A percentile compares a stretch with the other conserved stretches of the same genome.
phyloP scores from a whole-genome alignment of 805 yeast species.

The Saturnispora saitoi region DNA sequence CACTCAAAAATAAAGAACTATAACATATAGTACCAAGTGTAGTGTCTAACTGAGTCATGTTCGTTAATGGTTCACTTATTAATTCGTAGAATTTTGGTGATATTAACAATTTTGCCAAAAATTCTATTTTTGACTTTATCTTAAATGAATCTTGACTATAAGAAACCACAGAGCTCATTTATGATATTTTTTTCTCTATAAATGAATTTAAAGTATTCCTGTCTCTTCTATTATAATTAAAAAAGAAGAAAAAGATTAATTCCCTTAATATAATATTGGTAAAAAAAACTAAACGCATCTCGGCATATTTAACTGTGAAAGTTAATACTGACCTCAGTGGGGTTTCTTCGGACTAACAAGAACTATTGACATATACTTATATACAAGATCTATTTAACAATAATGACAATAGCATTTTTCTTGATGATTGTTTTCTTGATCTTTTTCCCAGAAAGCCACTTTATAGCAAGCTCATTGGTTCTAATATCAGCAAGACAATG shows the following conservation, averaged over 20 bases:
- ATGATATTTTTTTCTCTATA: too few species aligned
- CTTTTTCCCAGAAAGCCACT: constrained; percentile 34
- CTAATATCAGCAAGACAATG: constrained; percentile 31
- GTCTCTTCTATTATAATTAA: too few species aligned
- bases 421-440: constrained; percentile 51
- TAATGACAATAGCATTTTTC: constrained; percentile 21
- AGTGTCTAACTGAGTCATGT: constrained; percentile 24
- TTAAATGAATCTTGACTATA: neutral
- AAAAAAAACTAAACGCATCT: neutral
- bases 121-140: constrained; percentile 3
- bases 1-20: constrained; percentile 21
- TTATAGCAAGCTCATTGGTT: constrained; percentile 30
- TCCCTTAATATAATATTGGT: neutral
- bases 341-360: too few species aligned
- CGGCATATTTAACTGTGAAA: neutral
- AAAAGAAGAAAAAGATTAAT: too few species aligned
- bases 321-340: too few species aligned
- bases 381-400: constrained; percentile 12
- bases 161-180: neutral
- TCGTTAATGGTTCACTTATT: constrained; percentile 19
- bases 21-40: constrained; percentile 30
- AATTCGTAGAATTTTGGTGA: constrained; percentile 24
- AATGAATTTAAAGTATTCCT: too few species aligned
- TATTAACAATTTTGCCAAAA: constrained; percentile 16
- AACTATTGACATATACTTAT: neutral